Conservation (phyloP, 495 filamentous ascomycete species). For the Monascus purpureus region DNA sequence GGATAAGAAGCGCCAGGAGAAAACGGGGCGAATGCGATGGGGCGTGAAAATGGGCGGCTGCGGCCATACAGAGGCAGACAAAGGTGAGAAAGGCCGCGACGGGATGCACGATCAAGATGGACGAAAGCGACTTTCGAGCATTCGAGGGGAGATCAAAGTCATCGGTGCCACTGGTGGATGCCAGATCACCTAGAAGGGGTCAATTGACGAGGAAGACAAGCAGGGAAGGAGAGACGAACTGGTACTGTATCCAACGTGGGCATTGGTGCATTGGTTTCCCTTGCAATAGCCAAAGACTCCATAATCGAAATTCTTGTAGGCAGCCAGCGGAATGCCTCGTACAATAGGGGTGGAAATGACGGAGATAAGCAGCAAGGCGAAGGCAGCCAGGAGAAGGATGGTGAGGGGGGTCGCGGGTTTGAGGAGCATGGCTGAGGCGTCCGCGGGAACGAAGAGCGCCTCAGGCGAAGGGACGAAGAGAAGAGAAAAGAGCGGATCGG, state of each 20-base stretch:
- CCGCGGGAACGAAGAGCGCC: no score
- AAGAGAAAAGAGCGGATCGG: no score
- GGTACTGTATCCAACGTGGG: slow-evolving; percentile 74
- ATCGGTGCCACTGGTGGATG: slow-evolving; percentile 23
- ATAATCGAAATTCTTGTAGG: slow-evolving; percentile 62
- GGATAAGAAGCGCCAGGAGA: slow-evolving; percentile 68
- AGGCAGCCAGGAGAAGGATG: slow-evolving; percentile 71
- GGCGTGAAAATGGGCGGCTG: slow-evolving; percentile 71
- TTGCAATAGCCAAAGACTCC: slow-evolving; percentile 90
- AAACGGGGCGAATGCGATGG: slow-evolving; percentile 90
- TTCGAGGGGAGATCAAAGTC: slow-evolving; percentile 61
- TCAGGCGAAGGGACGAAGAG: no score
- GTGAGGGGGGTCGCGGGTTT: slow-evolving; percentile 89
- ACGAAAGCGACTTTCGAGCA: slow-evolving; percentile 73
- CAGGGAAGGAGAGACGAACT: slow-evolving; percentile 40
- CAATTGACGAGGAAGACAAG: slow-evolving; percentile 3
- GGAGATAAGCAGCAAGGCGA: slow-evolving; percentile 73
- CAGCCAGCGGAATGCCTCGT: slow-evolving; percentile 67
- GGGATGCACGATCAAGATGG: slow-evolving; percentile 85
- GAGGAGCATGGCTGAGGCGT: slow-evolving; percentile 49
- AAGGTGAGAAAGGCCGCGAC: slow-evolving; percentile 78
- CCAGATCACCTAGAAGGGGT: slow-evolving; percentile 21
- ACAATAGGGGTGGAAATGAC: slow-evolving; percentile 89
- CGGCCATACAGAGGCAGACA: slow-evolving; percentile 66
- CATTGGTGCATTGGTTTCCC: slow-evolving; percentile 45